These are phyloP conservation scores for Zizania palustris DNA, from an alignment of 202 grass and related monocot genomes.

Conservation along the genomic window DNA sequence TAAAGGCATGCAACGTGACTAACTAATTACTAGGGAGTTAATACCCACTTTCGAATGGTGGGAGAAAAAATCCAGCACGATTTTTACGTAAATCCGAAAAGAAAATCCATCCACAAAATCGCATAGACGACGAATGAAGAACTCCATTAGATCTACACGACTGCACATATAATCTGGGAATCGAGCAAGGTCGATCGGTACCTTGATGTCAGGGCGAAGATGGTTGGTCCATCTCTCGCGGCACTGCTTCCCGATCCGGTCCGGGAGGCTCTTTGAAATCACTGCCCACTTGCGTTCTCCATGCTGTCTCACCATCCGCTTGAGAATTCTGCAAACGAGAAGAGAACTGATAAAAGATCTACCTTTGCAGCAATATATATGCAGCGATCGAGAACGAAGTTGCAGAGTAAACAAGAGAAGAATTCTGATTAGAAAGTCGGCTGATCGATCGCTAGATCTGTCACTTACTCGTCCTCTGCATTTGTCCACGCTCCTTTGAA, in stretches of 20 bases:
- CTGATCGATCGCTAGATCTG: not conserved
- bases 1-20: slow-evolving; percentile 16
- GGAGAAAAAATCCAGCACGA: not conserved
- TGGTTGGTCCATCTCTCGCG: slow-evolving; percentile 76
- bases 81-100: not conserved
- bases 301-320: slow-evolving; percentile 21
- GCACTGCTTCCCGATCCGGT: slow-evolving; percentile 67
- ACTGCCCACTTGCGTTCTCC: slow-evolving; percentile 54
- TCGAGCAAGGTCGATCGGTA: not conserved
- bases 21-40: slow-evolving; percentile 7
- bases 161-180: not conserved
- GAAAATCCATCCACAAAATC: not conserved
- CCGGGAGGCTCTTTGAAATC: slow-evolving; percentile 43
- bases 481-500: slow-evolving; percentile 33
- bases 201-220: slow-evolving; percentile 58
- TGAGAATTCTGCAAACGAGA: slow-evolving; percentile 41
- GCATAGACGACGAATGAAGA: not conserved
- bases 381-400: not conserved
- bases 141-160: not conserved
- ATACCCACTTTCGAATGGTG: not conserved
- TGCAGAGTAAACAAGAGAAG: not conserved
- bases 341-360: not conserved
- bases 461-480: slow-evolving; percentile 39
- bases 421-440: not conserved
- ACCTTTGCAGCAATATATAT: too few relatives aligned